Conservation (phyloP, 352 stramenopile species). For the Globisporangium middletonii region DNA sequence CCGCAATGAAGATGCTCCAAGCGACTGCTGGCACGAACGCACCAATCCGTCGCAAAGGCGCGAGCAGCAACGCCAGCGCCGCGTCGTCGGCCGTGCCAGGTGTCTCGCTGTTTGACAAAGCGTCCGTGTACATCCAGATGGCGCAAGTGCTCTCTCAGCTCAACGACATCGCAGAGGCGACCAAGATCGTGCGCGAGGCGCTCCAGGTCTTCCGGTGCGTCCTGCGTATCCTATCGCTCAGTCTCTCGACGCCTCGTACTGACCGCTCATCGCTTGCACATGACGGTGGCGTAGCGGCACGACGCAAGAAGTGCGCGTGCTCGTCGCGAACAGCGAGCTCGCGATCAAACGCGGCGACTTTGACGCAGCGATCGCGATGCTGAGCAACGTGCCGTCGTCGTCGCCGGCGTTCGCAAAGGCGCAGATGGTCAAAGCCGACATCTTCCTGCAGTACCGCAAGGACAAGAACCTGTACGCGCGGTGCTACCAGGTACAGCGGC, state of each 20-base stretch:
- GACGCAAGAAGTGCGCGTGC: slow-evolving; percentile 85
- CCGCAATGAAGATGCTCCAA: slow-evolving; percentile 65
- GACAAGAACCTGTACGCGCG: slow-evolving; percentile 88
- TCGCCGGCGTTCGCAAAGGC: slow-evolving; percentile 82
- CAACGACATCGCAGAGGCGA: slow-evolving; percentile 65
- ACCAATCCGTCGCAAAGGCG: slow-evolving; percentile 9
- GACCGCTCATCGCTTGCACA: neutral
- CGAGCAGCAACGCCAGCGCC: neutral
- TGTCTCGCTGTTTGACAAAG: slow-evolving; percentile 76
- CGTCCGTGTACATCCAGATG: slow-evolving; percentile 85
- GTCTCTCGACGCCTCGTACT: neutral
- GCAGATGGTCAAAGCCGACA: slow-evolving; percentile 92
- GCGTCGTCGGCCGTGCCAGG: slow-evolving; percentile 2
- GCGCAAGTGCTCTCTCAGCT: slow-evolving; percentile 75
- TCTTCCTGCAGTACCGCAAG: slow-evolving; percentile 89
- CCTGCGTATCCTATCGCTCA: neutral
- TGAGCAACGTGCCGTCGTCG: slow-evolving; percentile 75
- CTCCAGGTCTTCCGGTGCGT: slow-evolving; percentile 61
- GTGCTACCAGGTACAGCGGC: slow-evolving; percentile 60
- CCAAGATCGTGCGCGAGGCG: slow-evolving; percentile 55
- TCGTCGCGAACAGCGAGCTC: slow-evolving; percentile 89
- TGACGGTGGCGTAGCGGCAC: slow-evolving; percentile 31
- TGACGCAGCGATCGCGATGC: slow-evolving; percentile 85
- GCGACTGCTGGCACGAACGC: slow-evolving; percentile 10
- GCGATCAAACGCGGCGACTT: slow-evolving; percentile 89